A percentile compares a stretch with the other conserved stretches of the same genome.
Conservation (phyloP, 2,329 filamentous ascomycete genomes). For the Fusarium transvaalense region DNA sequence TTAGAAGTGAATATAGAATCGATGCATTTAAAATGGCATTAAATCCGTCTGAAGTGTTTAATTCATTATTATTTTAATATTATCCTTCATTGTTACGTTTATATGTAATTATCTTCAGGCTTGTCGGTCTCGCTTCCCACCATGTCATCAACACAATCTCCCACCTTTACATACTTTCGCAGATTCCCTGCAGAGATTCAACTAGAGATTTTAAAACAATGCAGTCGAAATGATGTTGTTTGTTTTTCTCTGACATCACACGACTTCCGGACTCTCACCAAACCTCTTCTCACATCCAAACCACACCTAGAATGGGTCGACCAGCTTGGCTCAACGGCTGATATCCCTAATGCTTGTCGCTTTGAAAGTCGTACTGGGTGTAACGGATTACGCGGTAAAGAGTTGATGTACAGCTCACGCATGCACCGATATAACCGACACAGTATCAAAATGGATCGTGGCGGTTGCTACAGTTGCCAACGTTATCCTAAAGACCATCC, state of each 20-base stretch:
- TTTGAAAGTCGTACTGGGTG: not conserved
- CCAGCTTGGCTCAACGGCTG: not conserved
- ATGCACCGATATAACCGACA: not conserved
- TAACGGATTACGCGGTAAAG: accelerated
- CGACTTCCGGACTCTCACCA: not conserved
- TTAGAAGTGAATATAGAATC: not conserved
- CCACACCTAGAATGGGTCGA: conserved; percentile 11
- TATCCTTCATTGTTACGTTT: not conserved
- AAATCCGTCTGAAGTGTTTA: not conserved
- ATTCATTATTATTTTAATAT: not conserved
- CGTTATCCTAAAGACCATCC: not conserved
- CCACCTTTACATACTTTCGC: conserved; percentile 2
- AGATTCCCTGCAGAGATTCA: conserved; percentile 18
- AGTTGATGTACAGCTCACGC: accelerated
- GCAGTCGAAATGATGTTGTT: conserved; percentile 7
- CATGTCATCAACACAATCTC: not conserved
- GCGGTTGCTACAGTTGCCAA: not conserved
- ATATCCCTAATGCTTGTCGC: not conserved
- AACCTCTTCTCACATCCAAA: not conserved
- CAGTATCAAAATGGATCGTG: accelerated
- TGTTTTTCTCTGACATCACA: conserved; percentile 9
- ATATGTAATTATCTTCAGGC: no score
- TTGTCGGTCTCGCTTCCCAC: not conserved
- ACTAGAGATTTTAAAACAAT: conserved; percentile 3
- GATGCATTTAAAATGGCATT: not conserved